Conservation (phyloP, 768 basidiomycete genomes). For the Neoboletus magnificus region DNA sequence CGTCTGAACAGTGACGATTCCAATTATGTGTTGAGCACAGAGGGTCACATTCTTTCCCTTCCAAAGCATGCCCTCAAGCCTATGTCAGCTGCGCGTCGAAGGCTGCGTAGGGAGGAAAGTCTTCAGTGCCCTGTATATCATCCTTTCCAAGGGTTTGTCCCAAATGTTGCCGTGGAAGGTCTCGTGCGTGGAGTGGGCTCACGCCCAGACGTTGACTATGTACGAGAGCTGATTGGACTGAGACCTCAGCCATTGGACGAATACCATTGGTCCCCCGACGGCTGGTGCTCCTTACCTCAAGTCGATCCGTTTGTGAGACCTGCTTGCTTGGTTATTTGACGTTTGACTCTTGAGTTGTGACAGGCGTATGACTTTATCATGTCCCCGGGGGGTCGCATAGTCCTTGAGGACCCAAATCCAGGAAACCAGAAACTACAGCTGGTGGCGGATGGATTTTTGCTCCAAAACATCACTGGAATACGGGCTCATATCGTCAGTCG, state of each 20-base stretch:
- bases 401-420: constrained; percentile 69
- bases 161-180: constrained; percentile 37
- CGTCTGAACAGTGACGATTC: constrained; percentile 71
- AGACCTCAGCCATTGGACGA: constrained; percentile 48
- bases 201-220: constrained; percentile 78
- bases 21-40: constrained; percentile 91
- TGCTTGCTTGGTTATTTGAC: neutral
- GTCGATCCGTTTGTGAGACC: constrained; percentile 64
- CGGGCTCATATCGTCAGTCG: constrained; percentile 74
- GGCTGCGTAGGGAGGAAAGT: constrained; percentile 58
- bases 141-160: constrained; percentile 36
- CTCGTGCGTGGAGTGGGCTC: constrained; percentile 67
- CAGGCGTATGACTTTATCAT: constrained; percentile 85
- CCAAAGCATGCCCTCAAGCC: constrained; percentile 52
- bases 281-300: constrained; percentile 73
- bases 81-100: constrained; percentile 55
- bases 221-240: constrained; percentile 62
- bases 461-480: constrained; percentile 77
- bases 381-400: constrained; percentile 49
- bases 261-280: constrained; percentile 60
- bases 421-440: constrained; percentile 59
- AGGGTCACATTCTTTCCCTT: constrained; percentile 84
- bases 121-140: constrained; percentile 75
- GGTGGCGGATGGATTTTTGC: constrained; percentile 65
- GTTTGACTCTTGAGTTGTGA: neutral